phyloP scores from a whole-genome alignment of 1,284 basidiomycete species.

The Cutaneotrichosporon sp. region DNA sequence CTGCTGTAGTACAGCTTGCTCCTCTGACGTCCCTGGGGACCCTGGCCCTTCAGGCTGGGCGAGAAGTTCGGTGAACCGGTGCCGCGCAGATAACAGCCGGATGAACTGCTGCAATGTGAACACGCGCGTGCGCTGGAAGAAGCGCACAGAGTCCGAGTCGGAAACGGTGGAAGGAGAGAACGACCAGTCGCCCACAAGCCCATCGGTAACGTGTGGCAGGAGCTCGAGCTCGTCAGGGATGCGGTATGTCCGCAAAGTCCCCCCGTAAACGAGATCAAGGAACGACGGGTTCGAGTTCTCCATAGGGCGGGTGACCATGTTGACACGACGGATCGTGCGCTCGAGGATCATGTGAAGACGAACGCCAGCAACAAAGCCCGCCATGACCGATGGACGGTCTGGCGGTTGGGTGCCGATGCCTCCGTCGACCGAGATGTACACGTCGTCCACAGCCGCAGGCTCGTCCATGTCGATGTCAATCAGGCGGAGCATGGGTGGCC shows the following conservation, averaged over 20 bases:
- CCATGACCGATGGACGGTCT: conserved; percentile 38
- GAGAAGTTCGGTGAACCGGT: conserved; percentile 33
- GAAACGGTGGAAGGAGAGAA: conserved; percentile 35
- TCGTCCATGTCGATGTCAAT: conserved; percentile 36
- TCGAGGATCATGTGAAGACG: conserved; percentile 41
- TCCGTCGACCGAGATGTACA: conserved; percentile 32
- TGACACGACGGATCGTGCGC: conserved; percentile 33
- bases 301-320: conserved; percentile 22
- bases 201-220: conserved; percentile 32
- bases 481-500: conserved; percentile 34
- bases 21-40: conserved; percentile 17
- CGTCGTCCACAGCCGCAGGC: conserved; percentile 37
- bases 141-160: conserved; percentile 37
- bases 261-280: conserved; percentile 26
- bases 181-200: conserved; percentile 37
- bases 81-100: conserved; percentile 33
- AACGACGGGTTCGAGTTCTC: conserved; percentile 22
- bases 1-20: conserved; percentile 31
- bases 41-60: conserved; percentile 13
- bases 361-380: conserved; percentile 36
- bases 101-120: conserved; percentile 40
- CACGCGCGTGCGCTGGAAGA: conserved; percentile 41
- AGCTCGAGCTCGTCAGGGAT: conserved; percentile 34
- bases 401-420: conserved; percentile 36
- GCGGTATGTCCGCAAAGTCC: conserved; percentile 18